Base-by-base conservation (phyloP, 2,329 filamentous ascomycete genomes). In the Simplicillium sp. region DNA sequence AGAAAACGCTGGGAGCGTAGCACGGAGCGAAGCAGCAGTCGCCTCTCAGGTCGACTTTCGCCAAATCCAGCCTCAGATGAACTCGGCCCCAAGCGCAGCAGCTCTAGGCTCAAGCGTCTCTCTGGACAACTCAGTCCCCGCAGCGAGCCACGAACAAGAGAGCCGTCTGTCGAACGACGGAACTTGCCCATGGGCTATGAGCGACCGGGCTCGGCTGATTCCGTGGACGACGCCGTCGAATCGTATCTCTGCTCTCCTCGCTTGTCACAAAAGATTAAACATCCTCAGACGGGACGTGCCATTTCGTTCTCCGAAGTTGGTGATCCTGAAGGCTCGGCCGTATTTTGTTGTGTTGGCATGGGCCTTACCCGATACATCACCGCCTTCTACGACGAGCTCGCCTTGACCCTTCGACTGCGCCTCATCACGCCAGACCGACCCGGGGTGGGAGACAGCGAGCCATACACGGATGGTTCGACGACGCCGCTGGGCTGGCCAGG, bases 221-320 rank as follows among this genome's bases (percentile, higher is more conserved):
- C 89, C 1, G 78, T 97, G 34, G 89, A 96, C 49, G 77, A 89
- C 53, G 87, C 87, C 1, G 88, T 98, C 1, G 80, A 88, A 42
- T 78, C 82, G 2, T 98, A 94, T 55, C 70, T 97, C 7, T 80
- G 80, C 51, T 87, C 87, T 11, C 81, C 87, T 0, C 80, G 89
- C 7, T 64, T 98, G 40, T 94, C 87, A 3, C 89, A 95, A 54
- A 94, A 84, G 61, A 87, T 97, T 39, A 72, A 73, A 16, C 87
- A 96, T 60, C 87, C 88, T 1, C 82, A 86, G 44, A 94, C 86
- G 0, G 88, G 89, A 1, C 80, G 92, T 13, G 72, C 84, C 3
- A 96, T 98, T 49, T 94, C 88, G 1, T 98, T 96, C 55, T 97
- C 90, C 0, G 92, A 98, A 59, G 92, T 98, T 3, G 92, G 92